Percentiles rank a stretch among this genome's conserved stretches.
Evolutionary conservation across 306 rosid genomes (phyloP).

Genomic region (Casuarina equisetifolia): DNA sequence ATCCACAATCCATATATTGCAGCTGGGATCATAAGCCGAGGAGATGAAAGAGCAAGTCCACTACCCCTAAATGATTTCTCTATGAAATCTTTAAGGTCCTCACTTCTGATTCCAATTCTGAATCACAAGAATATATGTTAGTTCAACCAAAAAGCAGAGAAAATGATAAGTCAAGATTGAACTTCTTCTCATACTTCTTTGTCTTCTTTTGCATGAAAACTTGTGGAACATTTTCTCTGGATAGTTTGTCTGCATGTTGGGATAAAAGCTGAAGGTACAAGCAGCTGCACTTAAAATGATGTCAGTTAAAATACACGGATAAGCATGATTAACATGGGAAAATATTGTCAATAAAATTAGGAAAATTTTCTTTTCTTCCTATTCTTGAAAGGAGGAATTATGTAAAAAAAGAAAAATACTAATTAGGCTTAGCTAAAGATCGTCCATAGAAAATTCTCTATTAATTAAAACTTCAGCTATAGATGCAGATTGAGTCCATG

Average conservation of each 20-base stretch:
- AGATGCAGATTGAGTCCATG: background rate
- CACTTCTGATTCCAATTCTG: conserved; percentile 95
- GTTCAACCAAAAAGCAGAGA: conserved; percentile 29
- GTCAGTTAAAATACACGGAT: conserved; percentile 26
- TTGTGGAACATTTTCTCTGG: conserved; percentile 70
- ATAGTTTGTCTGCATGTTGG: conserved; percentile 69
- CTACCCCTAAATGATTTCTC: conserved; percentile 75
- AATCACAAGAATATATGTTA: conserved; percentile 14
- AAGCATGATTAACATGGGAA: conserved; percentile 7
- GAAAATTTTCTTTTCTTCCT: background rate
- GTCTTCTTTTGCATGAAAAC: conserved; percentile 70
- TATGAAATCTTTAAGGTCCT: conserved; percentile 66
- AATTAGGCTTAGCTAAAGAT: background rate
- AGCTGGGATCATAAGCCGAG: conserved; percentile 91
- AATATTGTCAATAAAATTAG: background rate
- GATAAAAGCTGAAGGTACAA: conserved; percentile 89
- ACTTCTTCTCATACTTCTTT: conserved; percentile 57
- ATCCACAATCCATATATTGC: conserved; percentile 76
- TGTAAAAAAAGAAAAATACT: background rate
- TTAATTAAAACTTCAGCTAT: background rate
- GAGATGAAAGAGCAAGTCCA: conserved; percentile 82
- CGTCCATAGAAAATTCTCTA: background rate
- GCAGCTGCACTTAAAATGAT: conserved; percentile 56
- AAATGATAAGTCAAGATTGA: conserved; percentile 17
- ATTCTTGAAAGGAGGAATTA: background rate